Evolutionary conservation across 192 early-diverging fungal species (phyloP).

Genomic region (Ramicandelaber brevisporus): DNA sequence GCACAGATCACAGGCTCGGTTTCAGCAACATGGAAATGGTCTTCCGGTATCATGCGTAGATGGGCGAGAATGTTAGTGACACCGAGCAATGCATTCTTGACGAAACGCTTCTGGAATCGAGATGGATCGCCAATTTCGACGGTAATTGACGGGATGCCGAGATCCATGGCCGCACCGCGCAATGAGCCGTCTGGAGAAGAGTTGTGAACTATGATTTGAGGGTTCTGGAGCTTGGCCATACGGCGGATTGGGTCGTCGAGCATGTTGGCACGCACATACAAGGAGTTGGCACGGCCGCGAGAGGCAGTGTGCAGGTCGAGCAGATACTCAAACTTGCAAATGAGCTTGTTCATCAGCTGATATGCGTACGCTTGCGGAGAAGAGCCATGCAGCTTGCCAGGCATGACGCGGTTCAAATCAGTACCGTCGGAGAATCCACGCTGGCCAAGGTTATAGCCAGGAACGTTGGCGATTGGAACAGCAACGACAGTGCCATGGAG

Average conservation of each 20-base stretch:
- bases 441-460: constrained; percentile 50
- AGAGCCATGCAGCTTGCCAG: constrained; percentile 48
- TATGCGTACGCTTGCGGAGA: constrained; percentile 62
- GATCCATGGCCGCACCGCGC: constrained; percentile 45
- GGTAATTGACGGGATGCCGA: constrained; percentile 61
- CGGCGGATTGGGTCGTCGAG: constrained; percentile 36
- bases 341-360: constrained; percentile 54
- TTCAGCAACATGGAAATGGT: constrained; percentile 17
- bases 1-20: constrained; percentile 26
- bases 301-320: constrained; percentile 77
- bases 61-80: constrained; percentile 33
- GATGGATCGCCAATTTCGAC: constrained; percentile 84
- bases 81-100: constrained; percentile 31
- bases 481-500: constrained; percentile 70
- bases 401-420: constrained; percentile 69
- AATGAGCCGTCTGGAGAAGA: constrained; percentile 45
- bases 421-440: constrained; percentile 70
- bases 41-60: constrained; percentile 31
- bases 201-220: constrained; percentile 57
- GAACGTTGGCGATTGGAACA: constrained; percentile 67
- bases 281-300: constrained; percentile 60
- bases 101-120: constrained; percentile 60
- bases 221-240: constrained; percentile 69
- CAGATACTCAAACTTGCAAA: constrained; percentile 55
- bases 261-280: constrained; percentile 74